Evolutionary conservation across 768 basidiomycete species (phyloP).

Genomic region (Amylocystis lapponica): DNA sequence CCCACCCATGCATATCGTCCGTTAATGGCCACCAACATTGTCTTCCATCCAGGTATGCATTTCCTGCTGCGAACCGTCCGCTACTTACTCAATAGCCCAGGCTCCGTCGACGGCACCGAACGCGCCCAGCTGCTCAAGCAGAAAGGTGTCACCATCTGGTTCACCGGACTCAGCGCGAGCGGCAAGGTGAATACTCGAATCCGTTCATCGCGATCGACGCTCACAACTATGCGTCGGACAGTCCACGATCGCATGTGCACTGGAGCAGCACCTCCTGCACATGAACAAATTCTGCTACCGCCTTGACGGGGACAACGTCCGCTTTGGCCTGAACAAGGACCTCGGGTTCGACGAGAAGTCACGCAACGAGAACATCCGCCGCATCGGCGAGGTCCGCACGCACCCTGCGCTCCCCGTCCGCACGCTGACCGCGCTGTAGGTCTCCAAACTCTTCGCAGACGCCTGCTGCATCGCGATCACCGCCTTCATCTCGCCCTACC

Average conservation of each 20-base stretch:
- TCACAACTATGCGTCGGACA: constrained; percentile 27
- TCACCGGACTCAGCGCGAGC: constrained; percentile 93
- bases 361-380: constrained; percentile 90
- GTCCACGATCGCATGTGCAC: constrained; percentile 96
- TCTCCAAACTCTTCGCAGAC: constrained; percentile 91
- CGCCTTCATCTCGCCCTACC: constrained; percentile 98
- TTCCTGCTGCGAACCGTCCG: not conserved
- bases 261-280: constrained; percentile 93
- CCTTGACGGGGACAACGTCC: constrained; percentile 93
- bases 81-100: constrained; percentile 29
- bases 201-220: not conserved
- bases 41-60: constrained; percentile 59
- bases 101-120: constrained; percentile 66
- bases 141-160: constrained; percentile 89
- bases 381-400: constrained; percentile 82
- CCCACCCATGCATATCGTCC: too few species aligned
- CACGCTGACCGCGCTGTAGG: constrained; percentile 41
- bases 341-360: constrained; percentile 91
- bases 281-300: constrained; percentile 82
- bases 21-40: constrained; percentile 41
- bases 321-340: constrained; percentile 96
- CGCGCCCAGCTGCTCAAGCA: constrained; percentile 66
- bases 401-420: constrained; percentile 2
- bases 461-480: constrained; percentile 83
- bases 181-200: constrained; percentile 67